A percentile compares a stretch with the other conserved stretches of the same genome.
These are phyloP conservation scores for Suhomyces coccinellae DNA, from an alignment of 1,139 yeast species.

Conservation along the genomic window DNA sequence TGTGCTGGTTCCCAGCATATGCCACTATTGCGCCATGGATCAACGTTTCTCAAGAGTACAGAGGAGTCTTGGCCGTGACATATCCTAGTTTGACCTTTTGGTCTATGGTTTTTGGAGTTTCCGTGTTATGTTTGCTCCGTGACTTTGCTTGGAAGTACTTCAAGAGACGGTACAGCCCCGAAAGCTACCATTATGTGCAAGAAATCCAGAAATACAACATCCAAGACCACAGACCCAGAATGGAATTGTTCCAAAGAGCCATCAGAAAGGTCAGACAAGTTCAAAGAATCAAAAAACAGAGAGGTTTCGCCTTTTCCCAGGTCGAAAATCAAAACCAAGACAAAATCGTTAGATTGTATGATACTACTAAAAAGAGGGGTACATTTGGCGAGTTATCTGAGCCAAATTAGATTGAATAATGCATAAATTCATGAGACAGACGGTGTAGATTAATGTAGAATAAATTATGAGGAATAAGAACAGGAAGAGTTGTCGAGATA, in stretches of 20 bases:
- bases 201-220: slow-evolving; percentile 95
- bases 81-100: slow-evolving; percentile 83
- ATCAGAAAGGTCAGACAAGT: slow-evolving; percentile 97
- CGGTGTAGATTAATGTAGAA: too few relatives aligned
- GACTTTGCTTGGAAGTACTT: slow-evolving; percentile 95
- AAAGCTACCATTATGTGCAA: slow-evolving; percentile 91
- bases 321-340: slow-evolving; percentile 93
- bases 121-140: slow-evolving; percentile 75
- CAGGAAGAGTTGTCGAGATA: too few relatives aligned
- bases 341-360: slow-evolving; percentile 87
- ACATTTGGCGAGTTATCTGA: slow-evolving; percentile 49
- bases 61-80: slow-evolving; percentile 74
- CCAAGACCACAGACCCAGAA: slow-evolving; percentile 90
- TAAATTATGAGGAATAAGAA: too few relatives aligned
- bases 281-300: slow-evolving; percentile 95
- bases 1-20: slow-evolving; percentile 83
- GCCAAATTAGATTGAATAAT: slow-evolving; percentile 2
- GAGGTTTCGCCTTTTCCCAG: slow-evolving; percentile 98
- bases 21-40: slow-evolving; percentile 82
- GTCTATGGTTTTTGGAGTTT: slow-evolving; percentile 76
- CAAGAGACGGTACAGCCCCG: slow-evolving; percentile 88
- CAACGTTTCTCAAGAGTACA: slow-evolving; percentile 79
- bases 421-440: not conserved
- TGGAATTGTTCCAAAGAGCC: slow-evolving; percentile 96
- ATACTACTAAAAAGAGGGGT: slow-evolving; percentile 74